phyloP scores from a whole-genome alignment of 1,139 yeast genomes.

The Pichia sp. region DNA sequence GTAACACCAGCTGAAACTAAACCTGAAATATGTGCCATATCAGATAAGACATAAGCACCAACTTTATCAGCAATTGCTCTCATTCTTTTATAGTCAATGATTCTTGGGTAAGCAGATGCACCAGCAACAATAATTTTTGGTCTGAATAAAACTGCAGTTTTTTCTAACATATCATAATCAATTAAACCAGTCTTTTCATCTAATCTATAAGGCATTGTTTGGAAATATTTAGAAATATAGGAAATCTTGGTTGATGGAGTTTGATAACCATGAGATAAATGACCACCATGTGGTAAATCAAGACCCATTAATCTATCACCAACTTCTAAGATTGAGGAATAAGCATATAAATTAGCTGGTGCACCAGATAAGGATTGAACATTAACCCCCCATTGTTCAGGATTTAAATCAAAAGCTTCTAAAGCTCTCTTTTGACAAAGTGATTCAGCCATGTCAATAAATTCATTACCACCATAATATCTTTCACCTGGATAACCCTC shows the following conservation, averaged over 20 bases:
- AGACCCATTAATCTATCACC: slow-evolving; percentile 95
- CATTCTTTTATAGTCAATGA: slow-evolving; percentile 87
- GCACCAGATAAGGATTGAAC: slow-evolving; percentile 94
- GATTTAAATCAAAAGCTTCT: slow-evolving; percentile 69
- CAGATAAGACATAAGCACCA: slow-evolving; percentile 86
- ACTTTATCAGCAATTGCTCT: slow-evolving; percentile 84
- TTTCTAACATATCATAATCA: slow-evolving; percentile 83
- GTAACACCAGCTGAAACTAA: slow-evolving; percentile 89
- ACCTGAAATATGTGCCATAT: slow-evolving; percentile 97
- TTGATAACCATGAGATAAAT: slow-evolving; percentile 93
- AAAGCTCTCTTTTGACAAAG: slow-evolving; percentile 90
- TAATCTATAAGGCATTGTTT: slow-evolving; percentile 94
- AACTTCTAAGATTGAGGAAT: slow-evolving; percentile 83
- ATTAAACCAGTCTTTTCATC: slow-evolving; percentile 80
- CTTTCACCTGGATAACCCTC: slow-evolving; percentile 98
- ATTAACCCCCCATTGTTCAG: slow-evolving; percentile 90
- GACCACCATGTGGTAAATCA: slow-evolving; percentile 97
- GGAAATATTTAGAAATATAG: slow-evolving; percentile 86
- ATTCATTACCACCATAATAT: slow-evolving; percentile 95
- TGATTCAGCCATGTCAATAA: slow-evolving; percentile 83
- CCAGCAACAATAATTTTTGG: slow-evolving; percentile 96
- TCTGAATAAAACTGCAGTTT: slow-evolving; percentile 79
- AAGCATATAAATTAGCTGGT: slow-evolving; percentile 91
- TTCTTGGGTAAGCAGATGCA: slow-evolving; percentile 90
- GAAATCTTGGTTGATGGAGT: slow-evolving; percentile 84